phyloP scores from a whole-genome alignment of 2,329 filamentous ascomycete genomes.

The Fusarium sororula region DNA sequence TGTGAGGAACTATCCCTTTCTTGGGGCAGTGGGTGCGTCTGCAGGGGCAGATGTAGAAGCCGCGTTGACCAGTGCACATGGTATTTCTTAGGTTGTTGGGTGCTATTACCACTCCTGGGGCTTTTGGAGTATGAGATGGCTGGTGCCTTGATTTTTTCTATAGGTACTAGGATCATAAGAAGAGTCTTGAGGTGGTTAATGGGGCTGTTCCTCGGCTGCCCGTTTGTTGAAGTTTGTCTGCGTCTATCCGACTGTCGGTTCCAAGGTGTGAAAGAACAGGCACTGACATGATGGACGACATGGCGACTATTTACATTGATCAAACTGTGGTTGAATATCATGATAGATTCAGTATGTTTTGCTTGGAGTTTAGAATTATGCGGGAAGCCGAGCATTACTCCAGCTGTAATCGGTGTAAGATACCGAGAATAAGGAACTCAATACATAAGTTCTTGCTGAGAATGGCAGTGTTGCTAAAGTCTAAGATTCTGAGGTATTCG shows the following conservation, averaged over 20 bases:
- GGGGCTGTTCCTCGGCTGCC: neutral
- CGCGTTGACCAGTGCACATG: conserved; percentile 43
- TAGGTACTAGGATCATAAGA: neutral
- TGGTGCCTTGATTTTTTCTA: neutral
- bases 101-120: neutral
- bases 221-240: neutral
- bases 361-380: conserved; percentile 11
- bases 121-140: neutral
- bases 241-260: neutral
- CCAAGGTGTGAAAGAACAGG: neutral
- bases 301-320: neutral
- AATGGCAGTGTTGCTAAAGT: neutral
- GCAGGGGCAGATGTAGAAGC: conserved; percentile 39
- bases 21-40: conserved; percentile 33
- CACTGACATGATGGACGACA: neutral
- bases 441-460: neutral
- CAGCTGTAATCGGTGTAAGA: conserved; percentile 3
- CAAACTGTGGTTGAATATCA: neutral
- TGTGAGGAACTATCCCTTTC: conserved; percentile 26
- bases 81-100: neutral
- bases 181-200: neutral
- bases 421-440: neutral
- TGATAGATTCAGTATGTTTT: neutral
- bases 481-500: neutral
- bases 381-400: conserved; percentile 19